Percentiles rank a stretch among this genome's conserved stretches.
Conservation (phyloP, 495 filamentous ascomycete species). For the Neurospora sp. region DNA sequence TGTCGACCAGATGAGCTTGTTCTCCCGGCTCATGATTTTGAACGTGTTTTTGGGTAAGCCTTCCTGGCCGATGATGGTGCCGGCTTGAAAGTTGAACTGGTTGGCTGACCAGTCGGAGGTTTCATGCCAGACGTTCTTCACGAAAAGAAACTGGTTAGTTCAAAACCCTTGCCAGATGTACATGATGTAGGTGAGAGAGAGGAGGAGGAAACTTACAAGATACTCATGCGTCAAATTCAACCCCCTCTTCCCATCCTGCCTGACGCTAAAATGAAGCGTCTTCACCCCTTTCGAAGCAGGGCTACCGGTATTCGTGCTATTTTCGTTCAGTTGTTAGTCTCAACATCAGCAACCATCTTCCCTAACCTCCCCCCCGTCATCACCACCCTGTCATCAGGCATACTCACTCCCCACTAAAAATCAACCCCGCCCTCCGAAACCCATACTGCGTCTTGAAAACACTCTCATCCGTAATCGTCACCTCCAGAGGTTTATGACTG, state of each 20-base stretch:
- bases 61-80: slow-evolving; percentile 48
- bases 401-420: slow-evolving; percentile 31
- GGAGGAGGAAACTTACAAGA: too few species aligned
- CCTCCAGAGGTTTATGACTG: slow-evolving; percentile 32
- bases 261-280: slow-evolving; percentile 46
- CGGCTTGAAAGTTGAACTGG: slow-evolving; percentile 46
- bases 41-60: slow-evolving; percentile 78
- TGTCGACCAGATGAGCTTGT: slow-evolving; percentile 38
- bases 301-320: slow-evolving; percentile 31
- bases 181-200: too few species aligned
- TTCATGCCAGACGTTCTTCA: slow-evolving; percentile 50
- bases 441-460: slow-evolving; percentile 46
- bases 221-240: slow-evolving; percentile 50
- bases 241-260: slow-evolving; percentile 32
- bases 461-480: slow-evolving; percentile 40
- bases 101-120: slow-evolving; percentile 43
- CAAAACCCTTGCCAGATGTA: too few species aligned
- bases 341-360: background rate
- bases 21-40: slow-evolving; percentile 38
- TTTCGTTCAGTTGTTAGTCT: background rate
- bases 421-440: slow-evolving; percentile 45
- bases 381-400: background rate
- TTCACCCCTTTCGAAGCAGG: slow-evolving; percentile 37
- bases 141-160: too few species aligned
- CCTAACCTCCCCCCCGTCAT: background rate